Percentiles rank a stretch among this genome's conserved stretches.
These are phyloP conservation scores for Polychaeton citri DNA, from an alignment of 2,329 filamentous ascomycete species.

Conservation along the genomic window DNA sequence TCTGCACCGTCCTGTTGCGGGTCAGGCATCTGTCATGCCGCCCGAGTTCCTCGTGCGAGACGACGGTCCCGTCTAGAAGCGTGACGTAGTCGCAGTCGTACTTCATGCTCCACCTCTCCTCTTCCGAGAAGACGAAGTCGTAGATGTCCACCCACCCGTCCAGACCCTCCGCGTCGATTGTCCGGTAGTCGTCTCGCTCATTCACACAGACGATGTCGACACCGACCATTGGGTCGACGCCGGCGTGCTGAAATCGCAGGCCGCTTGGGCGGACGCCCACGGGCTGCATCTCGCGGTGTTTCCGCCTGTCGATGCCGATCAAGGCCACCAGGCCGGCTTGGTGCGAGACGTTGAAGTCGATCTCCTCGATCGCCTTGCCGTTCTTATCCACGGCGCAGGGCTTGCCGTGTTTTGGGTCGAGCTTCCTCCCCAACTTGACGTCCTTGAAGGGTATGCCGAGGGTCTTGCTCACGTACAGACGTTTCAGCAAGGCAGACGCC, in stretches of 20 bases:
- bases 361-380: constrained; percentile 20
- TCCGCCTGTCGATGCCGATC: constrained; percentile 34
- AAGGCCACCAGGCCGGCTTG: constrained; percentile 63
- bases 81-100: constrained; percentile 32
- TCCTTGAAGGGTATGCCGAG: constrained; percentile 47
- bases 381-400: constrained; percentile 34
- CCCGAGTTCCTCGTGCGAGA: constrained; percentile 28
- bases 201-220: constrained; percentile 64
- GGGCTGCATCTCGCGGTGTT: constrained; percentile 4
- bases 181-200: constrained; percentile 51
- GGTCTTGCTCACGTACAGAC: constrained; percentile 49
- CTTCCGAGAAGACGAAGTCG: constrained; percentile 51
- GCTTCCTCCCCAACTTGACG: constrained; percentile 44
- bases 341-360: constrained; percentile 68
- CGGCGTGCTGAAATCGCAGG: constrained; percentile 5
- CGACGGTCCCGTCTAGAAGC: constrained; percentile 30
- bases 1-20: constrained; percentile 24
- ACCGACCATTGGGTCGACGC: constrained; percentile 42
- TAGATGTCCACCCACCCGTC: constrained; percentile 57
- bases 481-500: constrained; percentile 61
- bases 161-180: constrained; percentile 51
- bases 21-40: constrained; percentile 29
- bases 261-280: neutral
- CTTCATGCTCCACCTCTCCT: constrained; percentile 52
- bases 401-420: constrained; percentile 37